phyloP scores from a whole-genome alignment of 805 yeast species.

The Lipomyces sp. region DNA sequence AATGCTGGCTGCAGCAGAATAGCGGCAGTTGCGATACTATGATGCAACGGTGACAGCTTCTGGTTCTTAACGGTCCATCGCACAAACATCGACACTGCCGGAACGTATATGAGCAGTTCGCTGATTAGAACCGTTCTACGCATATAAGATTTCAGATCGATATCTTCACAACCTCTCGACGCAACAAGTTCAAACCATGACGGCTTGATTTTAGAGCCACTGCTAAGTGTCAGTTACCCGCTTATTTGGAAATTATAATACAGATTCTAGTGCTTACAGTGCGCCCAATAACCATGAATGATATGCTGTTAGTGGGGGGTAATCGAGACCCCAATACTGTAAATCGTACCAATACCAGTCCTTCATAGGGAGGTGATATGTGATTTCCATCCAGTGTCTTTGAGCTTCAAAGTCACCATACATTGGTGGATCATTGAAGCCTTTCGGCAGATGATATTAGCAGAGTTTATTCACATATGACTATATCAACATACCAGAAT shows the following conservation, averaged over 20 bases:
- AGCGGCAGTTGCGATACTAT: constrained; percentile 52
- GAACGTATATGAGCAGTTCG: constrained; percentile 74
- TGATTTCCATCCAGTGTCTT: constrained; percentile 96
- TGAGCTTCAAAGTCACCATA: constrained; percentile 98
- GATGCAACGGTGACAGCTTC: constrained; percentile 49
- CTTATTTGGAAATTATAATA: background rate
- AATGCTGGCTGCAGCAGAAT: constrained; percentile 85
- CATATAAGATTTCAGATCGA: constrained; percentile 79
- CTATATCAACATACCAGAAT: constrained; percentile 62
- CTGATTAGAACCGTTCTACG: constrained; percentile 76
- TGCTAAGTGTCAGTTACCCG: constrained; percentile 9
- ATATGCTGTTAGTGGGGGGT: constrained; percentile 95
- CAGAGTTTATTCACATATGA: background rate
- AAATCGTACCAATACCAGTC: constrained; percentile 91
- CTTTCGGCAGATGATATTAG: constrained; percentile 5
- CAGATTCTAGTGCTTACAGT: constrained; percentile 18
- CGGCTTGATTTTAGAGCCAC: constrained; percentile 68
- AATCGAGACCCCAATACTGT: constrained; percentile 95
- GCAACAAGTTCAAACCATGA: constrained; percentile 74
- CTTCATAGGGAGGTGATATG: constrained; percentile 70
- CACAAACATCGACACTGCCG: constrained; percentile 75
- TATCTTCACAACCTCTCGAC: constrained; percentile 77
- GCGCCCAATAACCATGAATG: constrained; percentile 81
- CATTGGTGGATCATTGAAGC: constrained; percentile 63
- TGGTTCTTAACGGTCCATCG: constrained; percentile 67